These are phyloP conservation scores for Pseudovirgaria hyperparasitica DNA, from an alignment of 2,329 filamentous ascomycete genomes.

Conservation along the genomic window DNA sequence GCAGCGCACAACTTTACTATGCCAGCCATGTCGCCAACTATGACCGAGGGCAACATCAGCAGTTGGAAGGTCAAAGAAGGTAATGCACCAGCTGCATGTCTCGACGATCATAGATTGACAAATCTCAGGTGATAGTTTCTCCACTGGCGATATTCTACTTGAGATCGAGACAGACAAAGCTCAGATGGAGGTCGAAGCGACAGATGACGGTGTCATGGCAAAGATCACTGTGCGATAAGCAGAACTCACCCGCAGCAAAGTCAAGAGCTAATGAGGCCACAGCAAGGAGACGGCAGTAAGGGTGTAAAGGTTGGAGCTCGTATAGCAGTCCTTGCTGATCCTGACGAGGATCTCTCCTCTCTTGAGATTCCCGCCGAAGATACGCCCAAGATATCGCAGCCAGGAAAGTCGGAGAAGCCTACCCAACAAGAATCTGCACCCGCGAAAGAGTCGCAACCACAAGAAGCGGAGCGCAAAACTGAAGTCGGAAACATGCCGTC, in stretches of 20 bases:
- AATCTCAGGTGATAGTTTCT: constrained; percentile 53
- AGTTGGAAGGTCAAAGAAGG: constrained; percentile 78
- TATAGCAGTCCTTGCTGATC: constrained; percentile 73
- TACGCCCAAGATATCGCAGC: constrained; percentile 24
- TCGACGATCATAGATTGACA: constrained; percentile 8
- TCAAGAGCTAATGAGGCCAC: constrained; percentile 3
- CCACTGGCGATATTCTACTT: constrained; percentile 72
- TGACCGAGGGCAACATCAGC: constrained; percentile 86
- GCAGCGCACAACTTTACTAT: constrained; percentile 82
- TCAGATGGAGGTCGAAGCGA: constrained; percentile 87
- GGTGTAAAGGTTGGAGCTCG: constrained; percentile 63
- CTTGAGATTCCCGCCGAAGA: constrained; percentile 67
- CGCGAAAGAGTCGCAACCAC: constrained; percentile 22
- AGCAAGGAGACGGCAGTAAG: constrained; percentile 59
- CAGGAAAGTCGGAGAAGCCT: constrained; percentile 24
- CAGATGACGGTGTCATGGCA: constrained; percentile 75
- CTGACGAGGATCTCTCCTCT: constrained; percentile 62
- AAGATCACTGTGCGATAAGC: constrained; percentile 60
- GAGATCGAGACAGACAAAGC: constrained; percentile 94
- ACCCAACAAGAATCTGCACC: constrained; percentile 14
- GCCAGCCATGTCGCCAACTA: constrained; percentile 82
- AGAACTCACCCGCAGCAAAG: neutral
- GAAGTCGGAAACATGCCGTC: constrained; percentile 12
- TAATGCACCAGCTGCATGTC: constrained; percentile 11
- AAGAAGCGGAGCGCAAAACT: constrained; percentile 4